Evolutionary conservation across 495 filamentous ascomycete species (phyloP), one percentile per base, ranked within the genome.

Genomic region (Talaromyces thailandensis): DNA sequence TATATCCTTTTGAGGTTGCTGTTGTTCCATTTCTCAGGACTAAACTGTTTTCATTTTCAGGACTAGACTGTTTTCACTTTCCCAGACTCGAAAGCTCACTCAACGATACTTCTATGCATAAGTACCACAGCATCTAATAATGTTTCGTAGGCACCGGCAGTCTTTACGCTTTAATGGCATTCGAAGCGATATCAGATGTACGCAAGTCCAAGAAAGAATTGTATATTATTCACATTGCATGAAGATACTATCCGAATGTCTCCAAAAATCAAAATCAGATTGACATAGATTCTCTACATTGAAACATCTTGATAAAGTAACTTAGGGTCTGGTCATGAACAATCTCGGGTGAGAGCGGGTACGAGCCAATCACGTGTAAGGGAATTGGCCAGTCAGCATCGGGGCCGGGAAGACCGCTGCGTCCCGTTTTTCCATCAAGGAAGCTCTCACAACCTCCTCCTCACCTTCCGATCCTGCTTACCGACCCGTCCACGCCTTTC

Each of bases 291-390:
- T 8, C 48, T 21, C 5, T 51, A 51, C n/a, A 21, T 51, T 2
- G 18, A 9, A 7, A 2, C 23, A 51, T 4, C 24, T 51, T 51
- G 48, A 51, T 51, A 21, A 51, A 31, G 29, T 9, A 31, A 6
- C 5, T n/a, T n/a, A n/a, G n/a, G 7, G 23, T 2, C 3, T 53
- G 50, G n/a, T 53, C 11, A 53, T 53, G 28, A 53, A 53, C 51
- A 63, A 56, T 43, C 14, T 61, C 59, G 59, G 59, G 59, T 51
- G 59, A 6, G 59, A 48, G 59, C 59, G 59, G 59, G 59, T 59
- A 52, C 37, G 37, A 35, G 59, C 75, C 75, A 79, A 79, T 79
- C 77, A 79, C 71, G 75, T 75, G 75, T 62, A 61, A 67, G 69
- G 74, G 68, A 78, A 78, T 79, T 75, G 67, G 48, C 55, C 63